Conservation (phyloP, 352 stramenopile genomes). For the Pythium phragmiticola region DNA sequence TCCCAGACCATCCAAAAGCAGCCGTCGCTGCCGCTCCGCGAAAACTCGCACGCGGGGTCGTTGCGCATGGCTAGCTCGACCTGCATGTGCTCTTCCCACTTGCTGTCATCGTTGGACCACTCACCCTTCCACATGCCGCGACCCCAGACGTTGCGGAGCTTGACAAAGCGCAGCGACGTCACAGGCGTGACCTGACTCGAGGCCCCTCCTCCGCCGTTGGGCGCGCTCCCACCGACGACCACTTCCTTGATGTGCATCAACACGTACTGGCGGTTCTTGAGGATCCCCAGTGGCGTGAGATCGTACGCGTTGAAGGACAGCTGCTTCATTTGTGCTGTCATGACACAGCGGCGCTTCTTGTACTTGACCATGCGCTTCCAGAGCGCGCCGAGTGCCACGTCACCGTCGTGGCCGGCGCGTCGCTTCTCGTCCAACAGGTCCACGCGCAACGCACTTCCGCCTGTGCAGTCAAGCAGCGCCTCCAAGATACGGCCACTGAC, state of each 20-base stretch:
- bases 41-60: slow-evolving; percentile 62
- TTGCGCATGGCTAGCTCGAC: slow-evolving; percentile 62
- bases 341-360: slow-evolving; percentile 52
- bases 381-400: slow-evolving; percentile 28
- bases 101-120: slow-evolving; percentile 81
- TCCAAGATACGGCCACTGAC: slow-evolving; percentile 74
- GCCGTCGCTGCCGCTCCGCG: slow-evolving; percentile 63
- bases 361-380: slow-evolving; percentile 75
- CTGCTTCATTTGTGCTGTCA: slow-evolving; percentile 70
- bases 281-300: slow-evolving; percentile 55
- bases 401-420: slow-evolving; percentile 30
- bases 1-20: slow-evolving; percentile 86
- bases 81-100: slow-evolving; percentile 82
- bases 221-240: slow-evolving; percentile 10
- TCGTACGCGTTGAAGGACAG: slow-evolving; percentile 64
- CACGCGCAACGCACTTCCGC: slow-evolving; percentile 74
- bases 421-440: slow-evolving; percentile 53
- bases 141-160: slow-evolving; percentile 81
- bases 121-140: slow-evolving; percentile 79
- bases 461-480: slow-evolving; percentile 88
- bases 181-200: neutral
- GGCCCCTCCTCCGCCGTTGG: neutral
- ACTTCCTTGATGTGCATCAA: slow-evolving; percentile 73
- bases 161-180: slow-evolving; percentile 62
- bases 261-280: slow-evolving; percentile 80